Base-by-base conservation (phyloP, 1,139 yeast genomes). In the Taphrina wiesneri region DNA sequence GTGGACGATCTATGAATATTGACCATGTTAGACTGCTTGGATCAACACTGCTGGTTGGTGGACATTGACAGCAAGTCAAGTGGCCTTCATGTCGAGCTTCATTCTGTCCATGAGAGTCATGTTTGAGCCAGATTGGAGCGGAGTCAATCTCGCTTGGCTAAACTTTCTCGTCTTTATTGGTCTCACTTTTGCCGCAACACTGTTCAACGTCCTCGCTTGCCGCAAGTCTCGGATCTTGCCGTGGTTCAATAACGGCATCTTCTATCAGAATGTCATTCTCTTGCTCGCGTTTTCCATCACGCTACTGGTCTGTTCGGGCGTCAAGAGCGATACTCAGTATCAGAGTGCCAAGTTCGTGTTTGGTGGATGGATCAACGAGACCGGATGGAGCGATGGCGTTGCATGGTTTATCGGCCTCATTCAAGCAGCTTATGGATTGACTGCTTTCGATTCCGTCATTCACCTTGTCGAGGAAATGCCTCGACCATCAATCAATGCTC, bases 401-500 rank as follows among this genome's bases (percentile, higher is more conserved):
- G 49, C 64, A 11, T 63, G 56, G 61, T 51, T 63, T 21, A 47
- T 63, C 26, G 66, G 66, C 1, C 41, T 61, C 21, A 51, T 61
- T 61, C 65, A 51, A 26, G 65, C 59, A 23, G 59, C 90, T 39
- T 88, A 88, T 75, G 88, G 93, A 25, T 78, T 88, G 71, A 88
- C 90, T 69, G 96, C 96, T 0, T 89, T 87, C 74, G 95, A 95
- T 26, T 85, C 89, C 83, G 79, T 89, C 36, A 89, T 90, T 23
- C 86, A 93, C 7, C 83, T 89, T 80, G 85, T 92, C 47, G 96
- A 89, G 74, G 96, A 89, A 76, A 93, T 89, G 15, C 85, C 85
- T 70, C 80, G 80, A 39, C 93, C 65, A 6, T 30, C 45, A 9
- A 52, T 80, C 70, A 86, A 85, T 66, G 86, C 90, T 74, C 92